Conservation (phyloP, 306 rosid species). For the Castanea crenata region DNA sequence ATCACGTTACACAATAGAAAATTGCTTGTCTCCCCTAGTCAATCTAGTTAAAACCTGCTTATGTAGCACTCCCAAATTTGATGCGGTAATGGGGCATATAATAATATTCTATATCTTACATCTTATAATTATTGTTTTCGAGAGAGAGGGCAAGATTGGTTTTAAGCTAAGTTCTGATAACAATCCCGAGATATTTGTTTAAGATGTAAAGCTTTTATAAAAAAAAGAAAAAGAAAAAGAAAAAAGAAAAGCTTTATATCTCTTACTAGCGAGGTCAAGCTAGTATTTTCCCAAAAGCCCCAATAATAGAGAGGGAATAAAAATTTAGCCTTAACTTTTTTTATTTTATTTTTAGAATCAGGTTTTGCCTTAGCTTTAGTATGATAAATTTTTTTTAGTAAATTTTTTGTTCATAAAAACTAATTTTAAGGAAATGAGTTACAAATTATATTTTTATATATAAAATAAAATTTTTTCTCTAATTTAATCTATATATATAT, state of each 20-base stretch:
- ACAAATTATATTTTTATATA: too few species aligned
- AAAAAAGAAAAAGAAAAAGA: too few species aligned
- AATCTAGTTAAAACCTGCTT: background rate
- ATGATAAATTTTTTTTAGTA: too few species aligned
- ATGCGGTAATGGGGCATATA: background rate
- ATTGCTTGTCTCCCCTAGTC: background rate
- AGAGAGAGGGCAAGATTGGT: background rate
- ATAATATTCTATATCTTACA: background rate
- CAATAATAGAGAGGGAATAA: background rate
- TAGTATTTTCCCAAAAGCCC: background rate
- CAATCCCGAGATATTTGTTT: background rate
- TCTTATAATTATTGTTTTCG: background rate
- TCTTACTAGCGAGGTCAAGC: too few species aligned
- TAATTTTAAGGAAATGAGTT: too few species aligned
- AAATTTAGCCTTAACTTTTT: too few species aligned
- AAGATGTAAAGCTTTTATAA: background rate
- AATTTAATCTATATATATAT: too few species aligned
- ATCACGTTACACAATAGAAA: slow-evolving; percentile 1
- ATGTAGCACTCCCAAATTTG: background rate
- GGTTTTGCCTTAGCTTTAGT: too few species aligned
- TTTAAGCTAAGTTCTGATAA: background rate
- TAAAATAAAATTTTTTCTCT: too few species aligned
- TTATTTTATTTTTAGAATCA: too few species aligned
- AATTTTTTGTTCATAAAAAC: too few species aligned
- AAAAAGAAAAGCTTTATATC: too few species aligned